Base-by-base conservation (phyloP, 306 rosid genomes). In the Casuarina equisetifolia region DNA sequence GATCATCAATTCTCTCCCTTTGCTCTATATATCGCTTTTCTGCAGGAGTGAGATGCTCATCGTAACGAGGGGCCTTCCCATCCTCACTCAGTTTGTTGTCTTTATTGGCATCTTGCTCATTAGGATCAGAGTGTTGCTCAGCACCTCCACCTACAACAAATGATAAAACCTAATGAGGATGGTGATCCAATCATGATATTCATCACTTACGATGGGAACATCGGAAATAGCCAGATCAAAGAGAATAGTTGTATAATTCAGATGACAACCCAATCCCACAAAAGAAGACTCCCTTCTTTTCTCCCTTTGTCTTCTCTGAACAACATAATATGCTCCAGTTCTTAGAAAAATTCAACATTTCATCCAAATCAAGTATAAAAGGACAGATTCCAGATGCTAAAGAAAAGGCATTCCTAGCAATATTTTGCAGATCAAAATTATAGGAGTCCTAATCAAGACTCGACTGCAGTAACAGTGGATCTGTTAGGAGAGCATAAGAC, bases 11-110 rank as follows among this genome's bases (percentile, higher is more conserved):
- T 66, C 81, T 38, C 93, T 94, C 94, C 82, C 97, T 92, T 86
- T 94, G 95, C 61, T 94, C 95, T 75, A 94, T 92, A 76, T 94
- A 94, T 15, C 98, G 89, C 69, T 82, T 92, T 91, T 94, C 98
- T 1, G 93, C 97, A 1, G 97, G 95, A 4, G 97, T 94, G 59
- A 94, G 93, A 86, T 86, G 85, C 80, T 90, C 97, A 61, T 85
- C 96, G 50, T 86, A 84, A 76, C 80, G 88, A 78, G 89, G 80
- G 69, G 72, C 45, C 82, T 92, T 95, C 75, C 80, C 91, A 68
- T 87, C 92, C 51, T 83, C 88, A 3, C 53, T 82, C 62, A 69
- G 61, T 71, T 86, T 88, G 69, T 80, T 73, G 38, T 1, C 71
- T 3, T 89, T 89, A 72, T 82, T 76, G 62, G 79, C 57, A n/a